These are phyloP conservation scores for Daldinia childiae DNA, from an alignment of 495 filamentous ascomycete genomes.

Conservation along the genomic window DNA sequence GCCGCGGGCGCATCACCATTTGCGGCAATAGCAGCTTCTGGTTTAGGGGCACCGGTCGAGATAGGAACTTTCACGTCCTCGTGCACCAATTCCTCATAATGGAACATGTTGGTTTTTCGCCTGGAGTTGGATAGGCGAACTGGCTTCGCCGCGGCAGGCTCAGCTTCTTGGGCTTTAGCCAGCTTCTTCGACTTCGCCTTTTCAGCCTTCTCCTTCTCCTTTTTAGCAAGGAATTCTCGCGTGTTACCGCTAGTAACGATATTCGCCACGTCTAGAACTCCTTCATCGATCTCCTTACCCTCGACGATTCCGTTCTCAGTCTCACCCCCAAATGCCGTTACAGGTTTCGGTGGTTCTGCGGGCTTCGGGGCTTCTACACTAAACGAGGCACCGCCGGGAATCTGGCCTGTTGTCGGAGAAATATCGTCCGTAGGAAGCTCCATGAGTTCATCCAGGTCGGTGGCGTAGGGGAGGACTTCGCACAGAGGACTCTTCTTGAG, in stretches of 20 bases:
- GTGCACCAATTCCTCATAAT: slow-evolving; percentile 80
- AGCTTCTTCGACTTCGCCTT: slow-evolving; percentile 62
- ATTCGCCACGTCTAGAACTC: slow-evolving; percentile 90
- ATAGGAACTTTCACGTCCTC: slow-evolving; percentile 64
- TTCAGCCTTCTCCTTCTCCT: slow-evolving; percentile 90
- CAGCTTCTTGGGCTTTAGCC: slow-evolving; percentile 67
- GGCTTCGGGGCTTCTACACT: slow-evolving; percentile 47
- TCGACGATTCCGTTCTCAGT: slow-evolving; percentile 50
- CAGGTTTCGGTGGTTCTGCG: slow-evolving; percentile 43
- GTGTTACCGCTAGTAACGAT: slow-evolving; percentile 93
- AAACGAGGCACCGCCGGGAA: slow-evolving; percentile 48
- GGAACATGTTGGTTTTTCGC: slow-evolving; percentile 76
- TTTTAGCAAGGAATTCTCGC: slow-evolving; percentile 86
- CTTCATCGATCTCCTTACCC: slow-evolving; percentile 69
- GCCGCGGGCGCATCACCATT: slow-evolving; percentile 52
- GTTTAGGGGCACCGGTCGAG: slow-evolving; percentile 53
- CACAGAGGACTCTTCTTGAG: slow-evolving; percentile 89
- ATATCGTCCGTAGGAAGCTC: slow-evolving; percentile 69
- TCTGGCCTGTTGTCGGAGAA: slow-evolving; percentile 63
- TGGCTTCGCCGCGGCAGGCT: slow-evolving; percentile 63
- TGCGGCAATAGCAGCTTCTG: slow-evolving; percentile 47
- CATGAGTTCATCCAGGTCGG: slow-evolving; percentile 63
- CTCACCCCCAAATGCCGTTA: slow-evolving; percentile 62
- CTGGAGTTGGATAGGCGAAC: slow-evolving; percentile 82
- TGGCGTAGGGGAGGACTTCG: slow-evolving; percentile 80